Base-by-base conservation (phyloP, 2,329 filamentous ascomycete species). In the Stagonosporopsis chrysanthemi region DNA sequence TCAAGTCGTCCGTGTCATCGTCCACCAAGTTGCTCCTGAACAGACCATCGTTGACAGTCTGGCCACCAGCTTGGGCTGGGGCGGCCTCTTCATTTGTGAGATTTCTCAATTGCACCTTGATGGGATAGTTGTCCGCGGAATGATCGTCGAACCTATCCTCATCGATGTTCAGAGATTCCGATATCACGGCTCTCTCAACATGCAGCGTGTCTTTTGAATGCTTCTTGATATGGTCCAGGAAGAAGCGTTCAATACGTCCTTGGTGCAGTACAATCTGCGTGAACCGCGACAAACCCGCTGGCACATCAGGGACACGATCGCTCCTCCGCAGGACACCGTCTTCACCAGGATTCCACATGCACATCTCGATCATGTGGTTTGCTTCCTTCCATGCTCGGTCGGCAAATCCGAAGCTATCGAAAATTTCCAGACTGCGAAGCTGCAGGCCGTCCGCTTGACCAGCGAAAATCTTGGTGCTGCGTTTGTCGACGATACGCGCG, bases 241-340 rank as follows among this genome's bases (percentile, higher is more conserved):
- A 87, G 69, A 88, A 88, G 1, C 82, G 79, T 68, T 91, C 89
- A 58, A 91, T 86, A 1, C 88, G 83, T 3, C 88, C 89, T 74
- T 92, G 89, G 64, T 90, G 88, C 36, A 92, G 73, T 4, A 90
- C 85, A 3, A 86, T 83, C 68, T 91, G 84, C 52, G 86, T 84
- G 62, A 89, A 90, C 5, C 83, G 82, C 22, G 82, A 87, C 46
- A 89, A 78, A 0, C 85, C 86, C 0, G 82, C 81, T 42, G 85
- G 84, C 0, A 84, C 88, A 71, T 90, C 87, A 0, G 84, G 81
- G 17, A 88, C 86, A 40, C 85, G 81, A 46, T 86, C 86, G 26
- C 80, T 85, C 38, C 87, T 81, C 42, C 78, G 77, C 50, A 91
- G 81, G 0, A 77, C 71, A 1, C 87, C 86, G 33, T 86, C 76